These are phyloP conservation scores for Boeremia exigua DNA, from an alignment of 2,329 filamentous ascomycete genomes.

Conservation along the genomic window DNA sequence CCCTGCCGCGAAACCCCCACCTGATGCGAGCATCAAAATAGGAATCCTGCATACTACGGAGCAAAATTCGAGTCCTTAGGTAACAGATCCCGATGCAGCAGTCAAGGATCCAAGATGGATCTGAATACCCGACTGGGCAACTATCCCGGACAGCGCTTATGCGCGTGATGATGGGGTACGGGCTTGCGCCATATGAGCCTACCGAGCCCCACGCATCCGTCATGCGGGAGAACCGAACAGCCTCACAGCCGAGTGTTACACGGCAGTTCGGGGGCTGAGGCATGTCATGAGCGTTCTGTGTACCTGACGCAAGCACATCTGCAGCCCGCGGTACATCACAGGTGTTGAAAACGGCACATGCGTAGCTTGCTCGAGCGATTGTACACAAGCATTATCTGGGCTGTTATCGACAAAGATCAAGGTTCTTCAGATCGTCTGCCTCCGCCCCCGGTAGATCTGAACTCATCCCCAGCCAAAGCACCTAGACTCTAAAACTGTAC, in stretches of 20 bases:
- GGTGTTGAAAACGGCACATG: neutral
- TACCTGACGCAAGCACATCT: neutral
- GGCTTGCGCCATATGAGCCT: slow-evolving; percentile 20
- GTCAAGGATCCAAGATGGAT: slow-evolving; percentile 6
- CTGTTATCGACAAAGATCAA: neutral
- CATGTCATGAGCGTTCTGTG: neutral
- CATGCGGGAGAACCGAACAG: slow-evolving; percentile 16
- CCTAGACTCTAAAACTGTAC: neutral
- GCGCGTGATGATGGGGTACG: slow-evolving; percentile 32
- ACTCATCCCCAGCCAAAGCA: neutral
- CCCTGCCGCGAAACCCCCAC: neutral
- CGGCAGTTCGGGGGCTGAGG: slow-evolving; percentile 20
- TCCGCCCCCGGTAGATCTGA: neutral
- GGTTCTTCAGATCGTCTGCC: neutral
- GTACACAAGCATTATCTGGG: neutral
- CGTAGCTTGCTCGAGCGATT: slow-evolving; percentile 4
- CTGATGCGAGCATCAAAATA: neutral
- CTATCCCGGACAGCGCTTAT: slow-evolving; percentile 34
- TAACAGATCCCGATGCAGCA: neutral
- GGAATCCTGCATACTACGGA: slow-evolving; percentile 3
- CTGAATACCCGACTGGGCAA: slow-evolving; percentile 9
- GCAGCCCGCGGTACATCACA: neutral
- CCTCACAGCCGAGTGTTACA: slow-evolving; percentile 25
- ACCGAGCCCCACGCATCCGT: slow-evolving; percentile 9
- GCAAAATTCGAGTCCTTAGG: slow-evolving; percentile 5